A percentile compares a stretch with the other conserved stretches of the same genome.
Evolutionary conservation across 306 rosid genomes (phyloP).

Genomic region (Pterocarpus santalinus): DNA sequence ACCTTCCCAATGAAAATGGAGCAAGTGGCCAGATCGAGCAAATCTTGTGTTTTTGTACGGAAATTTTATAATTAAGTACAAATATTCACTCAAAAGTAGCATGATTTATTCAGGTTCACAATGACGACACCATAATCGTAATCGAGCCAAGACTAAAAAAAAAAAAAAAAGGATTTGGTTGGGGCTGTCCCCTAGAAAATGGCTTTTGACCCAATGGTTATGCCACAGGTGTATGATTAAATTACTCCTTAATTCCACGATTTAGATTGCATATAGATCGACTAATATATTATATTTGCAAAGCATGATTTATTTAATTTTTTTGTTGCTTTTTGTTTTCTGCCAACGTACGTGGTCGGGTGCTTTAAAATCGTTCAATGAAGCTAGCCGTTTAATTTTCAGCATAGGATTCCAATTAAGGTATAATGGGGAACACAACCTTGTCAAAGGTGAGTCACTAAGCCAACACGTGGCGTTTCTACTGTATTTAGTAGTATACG

Average conservation of each 20-base stretch:
- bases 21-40: constrained; percentile 41
- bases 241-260: constrained; percentile 39
- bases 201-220: constrained; percentile 48
- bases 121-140: constrained; percentile 27
- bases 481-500: constrained; percentile 38
- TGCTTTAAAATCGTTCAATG: constrained; percentile 42
- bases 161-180: constrained; percentile 39
- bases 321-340: neutral
- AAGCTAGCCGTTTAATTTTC: constrained; percentile 35
- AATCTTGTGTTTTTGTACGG: constrained; percentile 42
- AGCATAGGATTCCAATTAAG: constrained; percentile 56
- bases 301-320: constrained; percentile 29
- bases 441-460: constrained; percentile 50
- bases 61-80: constrained; percentile 35
- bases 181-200: constrained; percentile 61
- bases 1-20: constrained; percentile 40
- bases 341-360: constrained; percentile 39
- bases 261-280: constrained; percentile 42
- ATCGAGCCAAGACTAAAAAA: constrained; percentile 20
- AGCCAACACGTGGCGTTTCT: constrained; percentile 56
- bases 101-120: neutral
- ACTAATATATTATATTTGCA: neutral
- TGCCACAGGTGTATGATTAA: constrained; percentile 52
- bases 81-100: constrained; percentile 10
- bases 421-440: constrained; percentile 54